Evolutionary conservation across 345 rosid species (phyloP).

Genomic region (Eucalyptus virginea): DNA sequence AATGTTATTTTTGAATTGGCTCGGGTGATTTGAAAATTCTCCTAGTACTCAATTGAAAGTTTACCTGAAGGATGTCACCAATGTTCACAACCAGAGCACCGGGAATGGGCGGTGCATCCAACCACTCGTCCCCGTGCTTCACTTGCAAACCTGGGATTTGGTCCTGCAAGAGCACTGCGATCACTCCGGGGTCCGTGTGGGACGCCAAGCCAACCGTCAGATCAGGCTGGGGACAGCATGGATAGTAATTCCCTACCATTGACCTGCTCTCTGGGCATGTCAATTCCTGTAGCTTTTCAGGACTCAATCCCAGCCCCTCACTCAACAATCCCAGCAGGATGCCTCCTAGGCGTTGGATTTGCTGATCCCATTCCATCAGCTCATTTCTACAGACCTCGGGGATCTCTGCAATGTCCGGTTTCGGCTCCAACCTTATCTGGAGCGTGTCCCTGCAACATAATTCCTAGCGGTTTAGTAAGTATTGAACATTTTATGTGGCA

Average conservation of each 20-base stretch:
- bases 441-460: neutral
- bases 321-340: slow-evolving; percentile 21
- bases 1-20: too few relatives aligned
- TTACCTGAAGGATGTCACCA: slow-evolving; percentile 44
- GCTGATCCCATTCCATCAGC: slow-evolving; percentile 23
- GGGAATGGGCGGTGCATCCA: slow-evolving; percentile 28
- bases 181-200: slow-evolving; percentile 38
- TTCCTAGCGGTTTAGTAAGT: neutral
- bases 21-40: neutral
- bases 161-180: slow-evolving; percentile 30
- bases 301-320: slow-evolving; percentile 33
- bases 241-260: slow-evolving; percentile 41
- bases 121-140: slow-evolving; percentile 26
- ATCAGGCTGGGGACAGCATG: slow-evolving; percentile 44
- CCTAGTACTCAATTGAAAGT: neutral
- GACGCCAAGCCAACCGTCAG: slow-evolving; percentile 27
- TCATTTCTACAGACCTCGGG: slow-evolving; percentile 32
- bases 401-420: neutral
- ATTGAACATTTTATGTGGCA: too few relatives aligned
- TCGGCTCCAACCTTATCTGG: slow-evolving; percentile 16
- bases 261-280: slow-evolving; percentile 15
- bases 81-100: slow-evolving; percentile 41
- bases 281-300: slow-evolving; percentile 12
- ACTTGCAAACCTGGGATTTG: slow-evolving; percentile 38
- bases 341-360: slow-evolving; percentile 15